Conservation (phyloP, 257 asterid species). For the Solanum ahanhuiri region DNA sequence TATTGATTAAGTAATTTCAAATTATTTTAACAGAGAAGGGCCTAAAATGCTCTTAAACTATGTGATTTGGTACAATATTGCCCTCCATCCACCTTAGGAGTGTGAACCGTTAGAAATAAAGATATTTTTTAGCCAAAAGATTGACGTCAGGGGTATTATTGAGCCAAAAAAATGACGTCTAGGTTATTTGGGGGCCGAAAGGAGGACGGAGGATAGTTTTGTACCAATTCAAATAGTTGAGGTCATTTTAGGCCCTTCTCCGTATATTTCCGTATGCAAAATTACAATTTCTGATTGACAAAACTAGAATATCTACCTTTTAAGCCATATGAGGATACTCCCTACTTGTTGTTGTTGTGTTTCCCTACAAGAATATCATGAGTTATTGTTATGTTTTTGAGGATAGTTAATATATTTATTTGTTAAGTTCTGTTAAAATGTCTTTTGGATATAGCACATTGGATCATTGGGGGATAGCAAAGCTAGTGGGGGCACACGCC, state of each 20-base stretch:
- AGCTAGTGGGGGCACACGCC: slow-evolving; percentile 86
- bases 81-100: not conserved
- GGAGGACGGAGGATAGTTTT: not conserved
- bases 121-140: not conserved
- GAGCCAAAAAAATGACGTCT: not conserved
- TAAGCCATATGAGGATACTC: not conserved
- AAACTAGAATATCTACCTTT: not conserved
- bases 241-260: not conserved
- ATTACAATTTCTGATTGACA: not conserved
- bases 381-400: slow-evolving; percentile 11
- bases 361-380: not conserved
- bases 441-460: slow-evolving; percentile 44
- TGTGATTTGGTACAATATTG: not conserved
- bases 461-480: slow-evolving; percentile 74
- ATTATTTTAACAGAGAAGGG: not conserved
- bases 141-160: not conserved
- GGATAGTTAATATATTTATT: not conserved
- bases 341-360: not conserved
- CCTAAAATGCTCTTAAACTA: not conserved
- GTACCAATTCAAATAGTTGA: not conserved
- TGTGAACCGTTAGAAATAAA: not conserved
- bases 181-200: not conserved
- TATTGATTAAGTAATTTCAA: not conserved
- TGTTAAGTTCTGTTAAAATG: slow-evolving; percentile 4
- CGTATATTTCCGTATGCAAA: not conserved